A percentile compares a stretch with the other conserved stretches of the same genome.
Evolutionary conservation across 371 early-diverging fungal genomes (phyloP).

Genomic region (Haplosporangium sp.): DNA sequence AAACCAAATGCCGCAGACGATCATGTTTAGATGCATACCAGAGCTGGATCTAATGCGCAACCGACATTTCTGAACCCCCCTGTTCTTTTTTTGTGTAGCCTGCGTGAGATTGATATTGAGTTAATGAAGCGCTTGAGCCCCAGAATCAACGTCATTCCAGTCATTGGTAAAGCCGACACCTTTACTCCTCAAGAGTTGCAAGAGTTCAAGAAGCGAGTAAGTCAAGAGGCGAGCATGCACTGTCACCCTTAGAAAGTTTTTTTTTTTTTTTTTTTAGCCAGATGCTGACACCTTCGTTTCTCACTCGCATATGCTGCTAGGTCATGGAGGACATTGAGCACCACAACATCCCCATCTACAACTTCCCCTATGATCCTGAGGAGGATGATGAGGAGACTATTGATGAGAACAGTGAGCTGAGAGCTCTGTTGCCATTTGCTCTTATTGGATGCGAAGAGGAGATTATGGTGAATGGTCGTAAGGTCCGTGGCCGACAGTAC

Average conservation of each 20-base stretch:
- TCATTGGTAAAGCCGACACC: conserved; percentile 85
- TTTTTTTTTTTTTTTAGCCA: conserved; percentile 3
- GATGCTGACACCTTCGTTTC: background rate
- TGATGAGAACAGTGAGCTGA: conserved; percentile 95
- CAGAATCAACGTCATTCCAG: conserved; percentile 96
- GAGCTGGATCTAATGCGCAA: background rate
- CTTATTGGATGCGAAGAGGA: conserved; percentile 97
- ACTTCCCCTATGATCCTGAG: conserved; percentile 81
- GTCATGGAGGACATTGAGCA: conserved; percentile 94
- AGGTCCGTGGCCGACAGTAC: conserved; percentile 95
- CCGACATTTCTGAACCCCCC: too few species aligned
- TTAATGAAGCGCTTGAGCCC: conserved; percentile 93
- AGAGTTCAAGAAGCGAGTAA: conserved; percentile 85
- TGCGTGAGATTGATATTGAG: conserved; percentile 97
- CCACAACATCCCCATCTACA: conserved; percentile 92
- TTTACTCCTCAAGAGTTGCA: conserved; percentile 80
- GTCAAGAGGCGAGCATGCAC: background rate
- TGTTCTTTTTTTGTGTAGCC: conserved; percentile 55
- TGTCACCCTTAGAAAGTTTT: background rate
- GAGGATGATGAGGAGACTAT: conserved; percentile 94
- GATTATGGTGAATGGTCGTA: conserved; percentile 78
- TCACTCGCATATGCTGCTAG: conserved; percentile 33
- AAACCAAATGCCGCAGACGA: too few species aligned
- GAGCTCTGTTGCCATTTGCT: conserved; percentile 94
- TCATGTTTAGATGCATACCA: background rate